Evolutionary conservation across 164 flowering plant species (phyloP), one percentile per base, ranked within the genome.

Genomic region (Aristolochia fimbriata): DNA sequence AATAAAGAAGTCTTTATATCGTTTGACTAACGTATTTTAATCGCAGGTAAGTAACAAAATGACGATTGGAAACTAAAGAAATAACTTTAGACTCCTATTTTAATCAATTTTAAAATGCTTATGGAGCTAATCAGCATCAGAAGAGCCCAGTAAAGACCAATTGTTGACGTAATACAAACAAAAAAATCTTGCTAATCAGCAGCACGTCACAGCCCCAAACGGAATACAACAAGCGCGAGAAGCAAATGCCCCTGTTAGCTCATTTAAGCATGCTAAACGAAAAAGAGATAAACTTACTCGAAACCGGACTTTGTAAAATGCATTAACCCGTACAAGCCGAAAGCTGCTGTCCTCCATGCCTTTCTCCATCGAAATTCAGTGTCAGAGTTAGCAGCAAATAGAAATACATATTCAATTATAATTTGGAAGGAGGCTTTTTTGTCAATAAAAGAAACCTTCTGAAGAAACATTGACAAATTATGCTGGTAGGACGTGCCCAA

Each of bases 261-360:
- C 19, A n/a, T 17, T 49, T 49, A 16, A 49, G 15, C 20, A 49
- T 15, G 19, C 9, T 21, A n/a, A 49, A 49, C 52, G 52, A 15
- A 47, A 23, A 23, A 25, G 14, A 13, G 15, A 50, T 10, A 27
- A 58, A 73, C 88, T 79, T 60, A 89, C 98, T 75, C 13, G 78
- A 81, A 92, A 20, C 75, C 96, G 22, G 87, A 73, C 73, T 80
- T 87, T 64, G 91, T 87, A 85, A 87, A 92, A 73, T 87, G 82
- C 47, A 77, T 63, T 70, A 84, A 85, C n/a, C 98, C 98, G 67
- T 83, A 85, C 6, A 79, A 58, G 15, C 91, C 90, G 72, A 92
- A 92, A 62, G 89, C 81, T 1, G 86, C 46, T 21, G 82, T 22
- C 76, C 96, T 82, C 96, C 95, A 92, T 69, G 87, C 77, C 96